These are phyloP conservation scores for Arthrinium puccinioides DNA, from an alignment of 2,329 filamentous ascomycete genomes.

Conservation along the genomic window DNA sequence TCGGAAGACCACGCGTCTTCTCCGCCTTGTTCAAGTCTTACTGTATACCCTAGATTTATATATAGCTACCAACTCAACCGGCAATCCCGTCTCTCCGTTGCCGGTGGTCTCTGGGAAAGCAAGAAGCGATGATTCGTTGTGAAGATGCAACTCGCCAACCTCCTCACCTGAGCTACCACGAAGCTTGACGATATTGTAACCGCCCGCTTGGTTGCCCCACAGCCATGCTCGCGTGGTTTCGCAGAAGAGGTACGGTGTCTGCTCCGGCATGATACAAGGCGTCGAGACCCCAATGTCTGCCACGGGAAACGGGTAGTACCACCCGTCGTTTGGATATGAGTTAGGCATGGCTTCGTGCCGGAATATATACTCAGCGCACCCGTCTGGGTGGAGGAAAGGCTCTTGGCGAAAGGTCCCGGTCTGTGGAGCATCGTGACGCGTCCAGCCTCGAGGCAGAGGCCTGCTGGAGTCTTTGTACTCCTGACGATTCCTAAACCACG, in stretches of 20 bases:
- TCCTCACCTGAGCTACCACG: background rate
- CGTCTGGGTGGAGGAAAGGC: background rate
- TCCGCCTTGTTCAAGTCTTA: background rate
- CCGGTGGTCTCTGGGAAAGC: background rate
- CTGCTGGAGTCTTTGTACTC: background rate
- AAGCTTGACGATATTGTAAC: background rate
- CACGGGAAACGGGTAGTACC: background rate
- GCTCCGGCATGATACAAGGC: background rate
- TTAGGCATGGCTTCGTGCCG: background rate
- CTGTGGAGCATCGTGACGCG: background rate
- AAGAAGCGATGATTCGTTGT: background rate
- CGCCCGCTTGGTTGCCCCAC: background rate
- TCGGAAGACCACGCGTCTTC: background rate
- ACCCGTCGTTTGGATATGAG: background rate
- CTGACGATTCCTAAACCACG: background rate
- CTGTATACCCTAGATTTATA: background rate
- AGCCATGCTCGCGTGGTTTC: background rate
- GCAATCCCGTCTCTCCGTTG: background rate
- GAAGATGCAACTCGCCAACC: background rate
- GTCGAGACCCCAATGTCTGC: background rate
- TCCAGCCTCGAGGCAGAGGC: background rate
- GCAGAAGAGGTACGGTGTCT: background rate
- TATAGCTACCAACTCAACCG: background rate
- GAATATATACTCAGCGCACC: background rate
- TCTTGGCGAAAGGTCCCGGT: background rate